Evolutionary conservation across 2,329 filamentous ascomycete genomes (phyloP).

Genomic region (Fusarium cyanostomum): DNA sequence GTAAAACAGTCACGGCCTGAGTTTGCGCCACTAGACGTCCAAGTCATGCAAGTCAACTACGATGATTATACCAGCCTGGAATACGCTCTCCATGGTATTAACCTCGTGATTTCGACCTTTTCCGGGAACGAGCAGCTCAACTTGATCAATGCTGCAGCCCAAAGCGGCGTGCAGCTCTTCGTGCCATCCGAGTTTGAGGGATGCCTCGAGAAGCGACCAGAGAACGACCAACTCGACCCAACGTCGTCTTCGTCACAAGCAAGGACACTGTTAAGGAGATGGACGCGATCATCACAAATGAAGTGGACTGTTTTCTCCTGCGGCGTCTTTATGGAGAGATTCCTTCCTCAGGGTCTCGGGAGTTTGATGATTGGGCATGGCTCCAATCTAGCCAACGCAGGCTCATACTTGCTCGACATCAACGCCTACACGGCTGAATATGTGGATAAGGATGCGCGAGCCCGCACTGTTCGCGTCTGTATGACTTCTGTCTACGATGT

Average conservation of each 20-base stretch:
- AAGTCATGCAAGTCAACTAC: slow-evolving; percentile 77
- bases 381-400: slow-evolving; percentile 64
- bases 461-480: slow-evolving; percentile 64
- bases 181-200: slow-evolving; percentile 82
- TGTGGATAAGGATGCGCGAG: slow-evolving; percentile 62
- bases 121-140: slow-evolving; percentile 72
- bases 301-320: slow-evolving; percentile 77
- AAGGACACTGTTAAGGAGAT: slow-evolving; percentile 64
- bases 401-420: slow-evolving; percentile 73
- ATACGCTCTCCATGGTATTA: slow-evolving; percentile 75
- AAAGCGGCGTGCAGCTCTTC: slow-evolving; percentile 72
- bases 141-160: slow-evolving; percentile 76
- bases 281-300: slow-evolving; percentile 60
- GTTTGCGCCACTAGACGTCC: slow-evolving; percentile 66
- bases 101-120: slow-evolving; percentile 80
- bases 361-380: slow-evolving; percentile 66
- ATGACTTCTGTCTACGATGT: slow-evolving; percentile 77
- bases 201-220: slow-evolving; percentile 61
- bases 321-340: slow-evolving; percentile 79
- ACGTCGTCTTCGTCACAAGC: slow-evolving; percentile 61
- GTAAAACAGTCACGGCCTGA: slow-evolving; percentile 62
- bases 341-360: slow-evolving; percentile 72
- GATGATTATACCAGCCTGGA: slow-evolving; percentile 64
- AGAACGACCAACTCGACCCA: slow-evolving; percentile 68
- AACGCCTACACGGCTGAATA: slow-evolving; percentile 67